These are phyloP conservation scores for Metschnikowia shivogae DNA, from an alignment of 805 yeast species.

Conservation along the genomic window DNA sequence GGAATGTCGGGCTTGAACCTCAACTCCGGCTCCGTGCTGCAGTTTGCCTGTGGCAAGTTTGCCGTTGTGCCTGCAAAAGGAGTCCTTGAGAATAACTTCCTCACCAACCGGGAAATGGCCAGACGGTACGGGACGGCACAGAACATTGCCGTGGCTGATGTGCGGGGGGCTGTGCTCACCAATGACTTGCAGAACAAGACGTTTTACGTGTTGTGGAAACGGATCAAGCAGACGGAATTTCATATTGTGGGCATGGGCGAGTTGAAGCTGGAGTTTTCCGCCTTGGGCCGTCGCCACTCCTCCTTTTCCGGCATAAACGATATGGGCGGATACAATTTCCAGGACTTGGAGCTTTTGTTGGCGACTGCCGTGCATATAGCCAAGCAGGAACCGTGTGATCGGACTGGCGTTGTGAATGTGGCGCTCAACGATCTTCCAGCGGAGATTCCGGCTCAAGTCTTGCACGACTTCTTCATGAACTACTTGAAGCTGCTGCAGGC, in stretches of 20 bases:
- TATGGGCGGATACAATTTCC: slow-evolving; percentile 39
- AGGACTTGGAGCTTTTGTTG: slow-evolving; percentile 35
- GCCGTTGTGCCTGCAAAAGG: slow-evolving; percentile 28
- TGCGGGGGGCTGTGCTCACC: slow-evolving; percentile 37
- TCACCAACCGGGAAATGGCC: slow-evolving; percentile 7
- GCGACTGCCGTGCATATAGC: slow-evolving; percentile 28
- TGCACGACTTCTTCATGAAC: slow-evolving; percentile 35
- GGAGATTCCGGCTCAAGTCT: slow-evolving; percentile 30
- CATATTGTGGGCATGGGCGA: slow-evolving; percentile 36
- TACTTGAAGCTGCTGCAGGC: slow-evolving; percentile 22
- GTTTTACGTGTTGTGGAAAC: slow-evolving; percentile 32
- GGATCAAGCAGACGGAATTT: slow-evolving; percentile 16
- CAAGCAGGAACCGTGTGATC: slow-evolving; percentile 14
- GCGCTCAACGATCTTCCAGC: slow-evolving; percentile 32
- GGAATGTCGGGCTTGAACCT: neutral
- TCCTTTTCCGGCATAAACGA: slow-evolving; percentile 37
- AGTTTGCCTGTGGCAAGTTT: slow-evolving; percentile 26
- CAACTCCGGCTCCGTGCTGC: slow-evolving; percentile 18
- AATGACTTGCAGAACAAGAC: slow-evolving; percentile 36
- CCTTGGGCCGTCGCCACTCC: slow-evolving; percentile 26
- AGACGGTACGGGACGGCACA: slow-evolving; percentile 9
- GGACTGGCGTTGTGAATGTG: slow-evolving; percentile 18
- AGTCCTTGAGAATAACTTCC: neutral
- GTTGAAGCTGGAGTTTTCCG: slow-evolving; percentile 25
- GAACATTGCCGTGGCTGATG: slow-evolving; percentile 16